A percentile compares a stretch with the other conserved stretches of the same genome.
Conservation (phyloP, 2,329 filamentous ascomycete genomes). For the Diplodia sapinea region DNA sequence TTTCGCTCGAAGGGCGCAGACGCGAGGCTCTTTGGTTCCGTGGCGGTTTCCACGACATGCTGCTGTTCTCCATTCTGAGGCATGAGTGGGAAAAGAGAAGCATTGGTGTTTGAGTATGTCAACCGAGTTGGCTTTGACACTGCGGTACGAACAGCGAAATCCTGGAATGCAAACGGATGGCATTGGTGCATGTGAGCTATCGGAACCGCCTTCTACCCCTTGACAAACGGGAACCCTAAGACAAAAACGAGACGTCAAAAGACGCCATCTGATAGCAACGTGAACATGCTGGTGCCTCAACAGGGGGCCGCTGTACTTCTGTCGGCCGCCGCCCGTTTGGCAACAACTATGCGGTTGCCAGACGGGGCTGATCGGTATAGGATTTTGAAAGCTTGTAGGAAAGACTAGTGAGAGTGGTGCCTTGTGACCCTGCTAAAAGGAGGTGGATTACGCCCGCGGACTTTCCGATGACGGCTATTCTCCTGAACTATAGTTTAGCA, state of each 20-base stretch:
- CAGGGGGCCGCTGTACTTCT: neutral
- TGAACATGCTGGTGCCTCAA: too few relatives aligned
- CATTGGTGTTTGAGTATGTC: neutral
- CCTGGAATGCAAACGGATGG: neutral
- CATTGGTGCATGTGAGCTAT: neutral
- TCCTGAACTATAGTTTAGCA: neutral
- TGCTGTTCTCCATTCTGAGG: conserved; percentile 1
- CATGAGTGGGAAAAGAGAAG: conserved; percentile 1
- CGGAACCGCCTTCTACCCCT: neutral
- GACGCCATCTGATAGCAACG: too few relatives aligned
- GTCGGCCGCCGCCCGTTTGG: neutral
- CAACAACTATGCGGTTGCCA: too few relatives aligned
- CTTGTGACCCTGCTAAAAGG: neutral
- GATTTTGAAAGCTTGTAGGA: neutral
- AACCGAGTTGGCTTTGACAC: neutral
- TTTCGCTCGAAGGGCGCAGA: conserved; percentile 52
- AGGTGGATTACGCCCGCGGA: too few relatives aligned
- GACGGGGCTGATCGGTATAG: too few relatives aligned
- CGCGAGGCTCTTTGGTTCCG: conserved; percentile 54
- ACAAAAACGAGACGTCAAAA: neutral
- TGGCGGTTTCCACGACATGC: conserved; percentile 42
- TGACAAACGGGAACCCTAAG: neutral
- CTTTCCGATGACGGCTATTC: neutral
- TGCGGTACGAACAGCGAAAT: neutral
- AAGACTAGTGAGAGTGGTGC: neutral